Evolutionary conservation across 495 filamentous ascomycete species (phyloP).

Genomic region (Penicillium waksmanii): DNA sequence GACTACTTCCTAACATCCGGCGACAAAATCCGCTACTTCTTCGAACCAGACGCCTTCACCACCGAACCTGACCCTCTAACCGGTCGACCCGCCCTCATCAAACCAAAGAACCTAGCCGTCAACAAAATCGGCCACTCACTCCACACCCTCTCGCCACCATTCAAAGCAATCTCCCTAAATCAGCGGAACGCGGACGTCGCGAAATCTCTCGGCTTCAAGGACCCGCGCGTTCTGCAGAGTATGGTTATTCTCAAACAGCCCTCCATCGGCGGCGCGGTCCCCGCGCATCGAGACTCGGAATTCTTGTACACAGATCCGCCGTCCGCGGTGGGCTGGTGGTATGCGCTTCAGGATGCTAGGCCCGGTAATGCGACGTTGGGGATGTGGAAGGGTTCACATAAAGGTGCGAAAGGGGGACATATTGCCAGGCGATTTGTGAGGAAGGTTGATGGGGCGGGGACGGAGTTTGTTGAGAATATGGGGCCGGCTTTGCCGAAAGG

Average conservation of each 20-base stretch:
- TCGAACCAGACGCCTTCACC: constrained; percentile 73
- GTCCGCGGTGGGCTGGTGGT: constrained; percentile 91
- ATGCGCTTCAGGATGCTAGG: constrained; percentile 90
- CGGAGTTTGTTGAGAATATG: constrained; percentile 58
- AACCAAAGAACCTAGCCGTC: constrained; percentile 80
- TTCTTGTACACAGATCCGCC: constrained; percentile 94
- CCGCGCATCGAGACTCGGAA: constrained; percentile 85
- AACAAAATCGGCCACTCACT: constrained; percentile 98
- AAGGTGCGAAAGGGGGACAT: constrained; percentile 41
- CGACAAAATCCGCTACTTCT: constrained; percentile 95
- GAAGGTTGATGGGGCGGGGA: constrained; percentile 51
- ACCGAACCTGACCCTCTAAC: constrained; percentile 41
- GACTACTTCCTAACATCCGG: constrained; percentile 88
- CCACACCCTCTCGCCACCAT: constrained; percentile 73
- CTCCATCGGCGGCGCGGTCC: constrained; percentile 88
- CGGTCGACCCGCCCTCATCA: constrained; percentile 56
- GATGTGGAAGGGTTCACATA: constrained; percentile 81
- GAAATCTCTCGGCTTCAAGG: constrained; percentile 66
- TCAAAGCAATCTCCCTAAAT: constrained; percentile 62
- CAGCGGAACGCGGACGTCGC: constrained; percentile 67
- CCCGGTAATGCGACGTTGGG: constrained; percentile 83
- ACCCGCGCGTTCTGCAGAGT: constrained; percentile 81
- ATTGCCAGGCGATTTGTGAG: constrained; percentile 78
- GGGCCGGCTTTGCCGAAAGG: constrained; percentile 51
- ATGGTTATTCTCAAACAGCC: constrained; percentile 99